Base-by-base conservation (phyloP, 306 rosid genomes). In the Ziziphus jujuba region DNA sequence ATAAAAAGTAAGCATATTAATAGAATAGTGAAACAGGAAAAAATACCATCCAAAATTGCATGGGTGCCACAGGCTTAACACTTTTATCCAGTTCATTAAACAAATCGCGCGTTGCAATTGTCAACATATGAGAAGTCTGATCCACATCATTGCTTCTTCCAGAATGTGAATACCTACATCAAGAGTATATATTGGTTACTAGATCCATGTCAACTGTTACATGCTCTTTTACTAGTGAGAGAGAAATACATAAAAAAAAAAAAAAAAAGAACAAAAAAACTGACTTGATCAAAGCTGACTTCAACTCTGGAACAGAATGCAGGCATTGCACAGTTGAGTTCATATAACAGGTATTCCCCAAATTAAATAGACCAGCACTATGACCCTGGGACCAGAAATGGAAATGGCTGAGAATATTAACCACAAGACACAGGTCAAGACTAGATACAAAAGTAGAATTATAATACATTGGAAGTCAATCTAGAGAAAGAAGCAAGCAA, bases 281-380 rank as follows among this genome's bases (percentile, higher is more conserved):
- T 80, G 65, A 95, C 99, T 79, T 80, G 43, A 77, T 72, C 87
- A 95, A 85, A 79, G 96, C 91, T 49, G 97, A 90, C 84, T 90
- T 95, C 80, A 95, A 84, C 81, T 95, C 99, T 57, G 99, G 99
- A 75, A 95, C 99, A 50, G 89, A 95, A 84, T 95, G 99, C 74
- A 95, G 92, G 69, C 99, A 95, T 76, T 95, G 99, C 59, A 95
- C 56, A 53, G 99, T 95, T 76, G 99, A 95, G 81, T 90, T 95
- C 99, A 95, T 95, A 69, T 95, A 95, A 79, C 99, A 95, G 5
- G 99, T 95, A 77, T 95, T 84, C 70, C 99, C 99, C 95, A 95
- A 71, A 74, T 95, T 95, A 78, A 87, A 95, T 55, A 95, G 85
- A 71, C 99, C 99, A 60, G 99, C 91, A 70, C 87, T 76, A 61